Evolutionary conservation across 73 alveolate genomes (phyloP).

Genomic region (Durusdinium trenchii): DNA sequence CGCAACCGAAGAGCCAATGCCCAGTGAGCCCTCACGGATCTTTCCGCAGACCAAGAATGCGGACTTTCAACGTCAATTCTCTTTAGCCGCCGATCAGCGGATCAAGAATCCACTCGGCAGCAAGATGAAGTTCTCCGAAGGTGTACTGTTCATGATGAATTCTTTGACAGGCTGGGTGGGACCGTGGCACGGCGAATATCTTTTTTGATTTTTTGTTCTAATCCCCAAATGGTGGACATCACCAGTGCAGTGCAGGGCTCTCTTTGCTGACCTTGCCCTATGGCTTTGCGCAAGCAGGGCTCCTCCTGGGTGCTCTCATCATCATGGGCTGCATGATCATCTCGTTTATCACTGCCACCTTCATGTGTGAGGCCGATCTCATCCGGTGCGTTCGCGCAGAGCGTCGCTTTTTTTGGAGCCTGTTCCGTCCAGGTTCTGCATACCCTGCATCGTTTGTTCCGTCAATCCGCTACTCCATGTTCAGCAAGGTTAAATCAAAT

Average conservation of each 20-base stretch:
- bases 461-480: too few relatives aligned
- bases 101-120: not conserved
- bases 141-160: slow-evolving; percentile 21
- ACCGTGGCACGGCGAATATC: too few relatives aligned
- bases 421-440: too few relatives aligned
- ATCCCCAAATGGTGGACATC: too few relatives aligned
- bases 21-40: slow-evolving; percentile 5
- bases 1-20: not conserved
- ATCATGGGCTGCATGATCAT: slow-evolving; percentile 34
- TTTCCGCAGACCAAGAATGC: slow-evolving; percentile 22
- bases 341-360: slow-evolving; percentile 54
- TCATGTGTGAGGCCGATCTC: slow-evolving; percentile 43
- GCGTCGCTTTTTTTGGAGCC: too few relatives aligned
- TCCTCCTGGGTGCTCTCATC: slow-evolving; percentile 18
- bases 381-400: too few relatives aligned
- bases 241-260: too few relatives aligned
- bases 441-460: too few relatives aligned
- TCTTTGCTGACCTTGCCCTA: slow-evolving; percentile 36
- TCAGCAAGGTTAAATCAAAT: too few relatives aligned
- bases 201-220: too few relatives aligned
- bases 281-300: slow-evolving; percentile 27
- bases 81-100: slow-evolving; percentile 24
- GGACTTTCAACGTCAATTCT: slow-evolving; percentile 8
- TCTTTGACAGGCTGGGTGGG: slow-evolving; percentile 50
- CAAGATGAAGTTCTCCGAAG: slow-evolving; percentile 35